Conservation (phyloP, 768 basidiomycete genomes). For the Boletus rubescentipes region DNA sequence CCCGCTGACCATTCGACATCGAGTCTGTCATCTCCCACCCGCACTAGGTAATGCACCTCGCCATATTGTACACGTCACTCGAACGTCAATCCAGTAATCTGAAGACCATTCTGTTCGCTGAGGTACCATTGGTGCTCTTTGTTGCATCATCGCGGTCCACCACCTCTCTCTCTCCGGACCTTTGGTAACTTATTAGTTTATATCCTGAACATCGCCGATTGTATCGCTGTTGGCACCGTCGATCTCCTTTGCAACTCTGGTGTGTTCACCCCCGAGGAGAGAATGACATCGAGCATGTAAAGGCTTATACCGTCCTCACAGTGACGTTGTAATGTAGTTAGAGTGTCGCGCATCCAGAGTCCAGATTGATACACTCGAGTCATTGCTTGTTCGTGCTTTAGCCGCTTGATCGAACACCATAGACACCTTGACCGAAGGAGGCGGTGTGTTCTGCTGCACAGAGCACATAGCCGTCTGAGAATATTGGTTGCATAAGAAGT, state of each 20-base stretch:
- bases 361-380: constrained; percentile 82
- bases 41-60: too few species aligned
- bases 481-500: too few species aligned
- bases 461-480: constrained; percentile 92
- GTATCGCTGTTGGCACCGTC: constrained; percentile 95
- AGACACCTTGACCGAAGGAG: constrained; percentile 97
- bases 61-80: too few species aligned
- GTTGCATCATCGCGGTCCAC: too few species aligned
- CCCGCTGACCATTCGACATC: too few species aligned
- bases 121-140: too few species aligned
- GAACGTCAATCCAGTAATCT: too few species aligned
- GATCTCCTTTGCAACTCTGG: constrained; percentile 90
- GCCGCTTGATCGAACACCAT: constrained; percentile 95
- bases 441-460: constrained; percentile 88
- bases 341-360: constrained; percentile 35
- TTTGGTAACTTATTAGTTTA: constrained; percentile 68
- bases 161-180: too few species aligned
- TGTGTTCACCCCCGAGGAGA: constrained; percentile 93
- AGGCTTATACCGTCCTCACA: constrained; percentile 38
- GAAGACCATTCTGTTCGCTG: too few species aligned
- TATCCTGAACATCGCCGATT: constrained; percentile 98
- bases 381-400: constrained; percentile 97
- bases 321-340: background rate
- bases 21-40: too few species aligned
- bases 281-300: constrained; percentile 98